Base-by-base conservation (phyloP, 495 filamentous ascomycete genomes). In the Hypoxylon fuscum region DNA sequence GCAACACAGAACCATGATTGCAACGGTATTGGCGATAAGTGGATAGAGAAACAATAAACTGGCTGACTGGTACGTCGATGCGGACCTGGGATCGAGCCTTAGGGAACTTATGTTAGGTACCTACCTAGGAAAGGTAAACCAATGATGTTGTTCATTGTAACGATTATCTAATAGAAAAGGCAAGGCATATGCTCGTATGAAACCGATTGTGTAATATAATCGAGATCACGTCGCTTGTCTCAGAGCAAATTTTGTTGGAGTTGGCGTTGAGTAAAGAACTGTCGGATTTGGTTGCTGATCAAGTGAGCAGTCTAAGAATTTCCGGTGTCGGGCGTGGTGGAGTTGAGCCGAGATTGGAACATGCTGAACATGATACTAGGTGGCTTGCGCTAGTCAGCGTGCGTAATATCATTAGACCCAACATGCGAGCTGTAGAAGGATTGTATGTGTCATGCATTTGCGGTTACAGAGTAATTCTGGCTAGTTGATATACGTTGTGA, bases 361-460 rank as follows among this genome's bases (percentile, higher is more conserved):
- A n/a, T n/a, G n/a, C n/a, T n/a, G n/a, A n/a, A 43, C 32, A 38
- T 20, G 53, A 58, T 48, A 56, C 38, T 46, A n/a, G n/a, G n/a
- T n/a, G 47, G 57, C 29, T 15, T 54, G 53, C 52, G 40, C 63
- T 66, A 66, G 47, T 53, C 21, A 52, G 34, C 50, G 49, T 55
- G 35, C 50, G 45, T 54, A 64, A 31, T n/a, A n/a, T n/a, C 25
- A 45, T 65, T 44, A 50, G 14, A 25, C 18, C 41, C 20, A 66
- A 17, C 32, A 14, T 50, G 14, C 41, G 21, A 47, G 23, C 32
- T 45, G 52, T 37, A 37, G 48, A 62, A 53, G 52, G 63, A 54
- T 53, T 46, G 23, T 62, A 66, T 66, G 63, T 66, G 63, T 66
- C 63, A 66, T 66, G 63, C 63, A 66, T 66, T 62, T 12, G 25